Conservation (phyloP, 2,329 filamentous ascomycete species). For the Botrytis elliptica region DNA sequence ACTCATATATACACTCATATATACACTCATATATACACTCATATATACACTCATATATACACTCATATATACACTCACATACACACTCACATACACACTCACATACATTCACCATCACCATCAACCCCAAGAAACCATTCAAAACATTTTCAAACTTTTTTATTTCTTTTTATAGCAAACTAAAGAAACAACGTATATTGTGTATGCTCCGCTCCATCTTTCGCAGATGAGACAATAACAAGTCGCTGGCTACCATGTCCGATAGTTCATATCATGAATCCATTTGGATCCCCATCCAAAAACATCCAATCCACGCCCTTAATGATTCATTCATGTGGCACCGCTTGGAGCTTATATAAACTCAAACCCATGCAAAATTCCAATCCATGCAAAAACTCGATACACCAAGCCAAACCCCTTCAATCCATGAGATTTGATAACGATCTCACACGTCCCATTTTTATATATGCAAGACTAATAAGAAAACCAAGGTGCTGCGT, state of each 20-base stretch:
- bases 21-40: too few species aligned
- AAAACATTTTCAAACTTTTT: not conserved
- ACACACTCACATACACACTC: not conserved
- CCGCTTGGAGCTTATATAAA: not conserved
- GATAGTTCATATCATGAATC: not conserved
- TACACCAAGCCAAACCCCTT: not conserved
- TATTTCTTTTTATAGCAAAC: not conserved
- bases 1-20: not conserved
- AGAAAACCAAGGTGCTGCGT: too few species aligned
- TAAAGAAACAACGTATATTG: not conserved
- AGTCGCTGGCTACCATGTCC: not conserved
- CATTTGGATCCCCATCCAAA: not conserved
- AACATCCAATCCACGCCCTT: not conserved
- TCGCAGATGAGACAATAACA: not conserved
- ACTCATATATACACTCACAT: too few species aligned
- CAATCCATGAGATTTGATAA: not conserved
- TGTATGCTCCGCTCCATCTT: fast-evolving
- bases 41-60: too few species aligned
- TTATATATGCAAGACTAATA: not conserved
- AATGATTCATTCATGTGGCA: not conserved
- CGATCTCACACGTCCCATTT: not conserved
- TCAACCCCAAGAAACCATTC: not conserved
- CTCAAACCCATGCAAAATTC: not conserved
- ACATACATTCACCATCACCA: not conserved
- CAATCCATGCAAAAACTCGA: not conserved